phyloP scores from a whole-genome alignment of 257 asterid genomes.

The Cynanchum wilfordii region DNA sequence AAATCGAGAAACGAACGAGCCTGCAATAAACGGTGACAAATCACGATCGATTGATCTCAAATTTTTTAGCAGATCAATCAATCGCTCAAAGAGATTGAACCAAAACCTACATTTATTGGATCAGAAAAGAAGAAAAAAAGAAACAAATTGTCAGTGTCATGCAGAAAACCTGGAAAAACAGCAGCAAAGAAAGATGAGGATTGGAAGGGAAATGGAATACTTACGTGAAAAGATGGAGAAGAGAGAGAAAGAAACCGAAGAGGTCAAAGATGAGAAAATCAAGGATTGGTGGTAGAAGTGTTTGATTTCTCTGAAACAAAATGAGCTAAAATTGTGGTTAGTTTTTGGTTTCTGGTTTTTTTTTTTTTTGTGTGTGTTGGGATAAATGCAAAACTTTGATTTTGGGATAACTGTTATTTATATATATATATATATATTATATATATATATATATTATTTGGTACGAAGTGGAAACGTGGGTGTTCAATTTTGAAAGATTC shows the following conservation, averaged over 20 bases:
- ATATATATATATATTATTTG: too few species aligned
- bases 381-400: neutral
- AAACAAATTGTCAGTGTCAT: neutral
- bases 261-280: neutral
- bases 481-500: neutral
- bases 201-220: neutral
- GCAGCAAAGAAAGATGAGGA: neutral
- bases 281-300: slow-evolving; percentile 9
- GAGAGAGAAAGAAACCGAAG: neutral
- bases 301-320: neutral
- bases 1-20: neutral
- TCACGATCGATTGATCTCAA: slow-evolving; percentile 33
- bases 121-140: neutral
- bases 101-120: slow-evolving; percentile 11
- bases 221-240: neutral
- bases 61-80: slow-evolving; percentile 16
- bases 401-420: neutral
- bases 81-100: slow-evolving; percentile 32
- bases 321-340: neutral
- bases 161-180: neutral
- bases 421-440: too few species aligned
- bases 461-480: neutral
- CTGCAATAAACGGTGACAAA: neutral
- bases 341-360: neutral
- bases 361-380: neutral